A percentile compares a stretch with the other conserved stretches of the same genome.
phyloP scores from a whole-genome alignment of 352 stramenopile genomes.

The Blastocystis sp. region DNA sequence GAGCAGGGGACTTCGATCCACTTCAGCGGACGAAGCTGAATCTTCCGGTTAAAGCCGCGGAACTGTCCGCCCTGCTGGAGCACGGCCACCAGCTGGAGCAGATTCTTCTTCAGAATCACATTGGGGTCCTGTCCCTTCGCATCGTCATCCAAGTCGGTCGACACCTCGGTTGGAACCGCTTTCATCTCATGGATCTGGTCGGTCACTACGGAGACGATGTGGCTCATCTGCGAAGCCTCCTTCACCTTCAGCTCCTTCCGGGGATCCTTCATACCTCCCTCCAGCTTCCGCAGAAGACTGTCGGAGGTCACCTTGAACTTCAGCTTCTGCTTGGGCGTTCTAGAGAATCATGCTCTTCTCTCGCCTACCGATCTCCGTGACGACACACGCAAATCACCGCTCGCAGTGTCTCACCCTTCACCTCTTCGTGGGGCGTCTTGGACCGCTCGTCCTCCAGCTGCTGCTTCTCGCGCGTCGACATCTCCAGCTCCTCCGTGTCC shows the following conservation, averaged over 20 bases:
- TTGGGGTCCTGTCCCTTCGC: constrained; percentile 65
- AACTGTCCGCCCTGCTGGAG: constrained; percentile 86
- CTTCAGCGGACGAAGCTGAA: constrained; percentile 80
- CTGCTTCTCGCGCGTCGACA: constrained; percentile 51
- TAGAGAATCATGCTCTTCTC: background rate
- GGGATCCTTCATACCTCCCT: constrained; percentile 59
- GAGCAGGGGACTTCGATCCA: constrained; percentile 64
- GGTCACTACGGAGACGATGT: constrained; percentile 66
- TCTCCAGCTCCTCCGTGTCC: constrained; percentile 56
- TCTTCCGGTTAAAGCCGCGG: constrained; percentile 90
- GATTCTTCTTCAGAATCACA: constrained; percentile 62
- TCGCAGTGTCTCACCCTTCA: constrained; percentile 84
- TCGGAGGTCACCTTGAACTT: constrained; percentile 72
- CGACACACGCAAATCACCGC: constrained; percentile 94
- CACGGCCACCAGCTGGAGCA: constrained; percentile 86
- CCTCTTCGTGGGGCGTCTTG: constrained; percentile 53
- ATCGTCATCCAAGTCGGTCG: constrained; percentile 72
- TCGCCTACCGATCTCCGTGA: constrained; percentile 79
- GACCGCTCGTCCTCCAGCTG: constrained; percentile 33
- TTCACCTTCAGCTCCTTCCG: constrained; percentile 75
- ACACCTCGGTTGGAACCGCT: constrained; percentile 70
- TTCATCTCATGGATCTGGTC: constrained; percentile 63
- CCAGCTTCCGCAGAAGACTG: background rate
- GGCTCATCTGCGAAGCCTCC: constrained; percentile 66
- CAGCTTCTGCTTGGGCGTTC: constrained; percentile 96